These are phyloP conservation scores for Mortierella sp. DNA, from an alignment of 371 early-diverging fungal genomes.

Conservation along the genomic window DNA sequence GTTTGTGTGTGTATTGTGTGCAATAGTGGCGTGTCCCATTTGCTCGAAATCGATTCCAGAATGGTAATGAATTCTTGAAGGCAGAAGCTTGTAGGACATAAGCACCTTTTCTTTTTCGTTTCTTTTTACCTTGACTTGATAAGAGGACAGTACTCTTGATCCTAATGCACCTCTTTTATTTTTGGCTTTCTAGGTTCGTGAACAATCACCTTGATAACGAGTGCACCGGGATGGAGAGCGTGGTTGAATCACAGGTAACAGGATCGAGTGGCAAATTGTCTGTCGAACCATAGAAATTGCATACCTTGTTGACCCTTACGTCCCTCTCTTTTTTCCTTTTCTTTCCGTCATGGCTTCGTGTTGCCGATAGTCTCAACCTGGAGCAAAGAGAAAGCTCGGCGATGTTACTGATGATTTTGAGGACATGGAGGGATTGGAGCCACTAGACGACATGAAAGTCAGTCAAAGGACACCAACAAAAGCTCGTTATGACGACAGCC, in stretches of 20 bases:
- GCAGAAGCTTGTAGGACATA: too few relatives aligned
- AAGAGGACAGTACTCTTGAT: not conserved
- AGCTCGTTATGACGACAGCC: not conserved
- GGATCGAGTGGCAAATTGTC: too few relatives aligned
- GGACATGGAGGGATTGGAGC: constrained; percentile 3
- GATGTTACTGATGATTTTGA: constrained; percentile 24
- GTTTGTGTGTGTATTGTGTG: not conserved
- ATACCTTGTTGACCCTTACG: not conserved
- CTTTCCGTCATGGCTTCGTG: too few relatives aligned
- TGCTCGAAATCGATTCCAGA: constrained; percentile 60
- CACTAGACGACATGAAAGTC: not conserved
- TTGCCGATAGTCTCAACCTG: not conserved
- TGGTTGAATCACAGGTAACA: constrained; percentile 29
- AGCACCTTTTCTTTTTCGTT: not conserved
- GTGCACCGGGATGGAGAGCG: constrained; percentile 49
- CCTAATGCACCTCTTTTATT: not conserved
- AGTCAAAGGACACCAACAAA: not conserved
- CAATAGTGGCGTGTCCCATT: constrained; percentile 63
- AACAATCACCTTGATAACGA: constrained; percentile 66
- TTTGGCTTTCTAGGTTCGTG: constrained; percentile 37
- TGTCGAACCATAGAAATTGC: too few relatives aligned
- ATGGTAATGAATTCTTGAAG: constrained; percentile 51
- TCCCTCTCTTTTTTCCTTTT: not conserved
- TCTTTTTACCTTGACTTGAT: not conserved
- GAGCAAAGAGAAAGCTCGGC: constrained; percentile 23